Conservation (phyloP, 257 asterid species). For the Nicotiana sylvestris region DNA sequence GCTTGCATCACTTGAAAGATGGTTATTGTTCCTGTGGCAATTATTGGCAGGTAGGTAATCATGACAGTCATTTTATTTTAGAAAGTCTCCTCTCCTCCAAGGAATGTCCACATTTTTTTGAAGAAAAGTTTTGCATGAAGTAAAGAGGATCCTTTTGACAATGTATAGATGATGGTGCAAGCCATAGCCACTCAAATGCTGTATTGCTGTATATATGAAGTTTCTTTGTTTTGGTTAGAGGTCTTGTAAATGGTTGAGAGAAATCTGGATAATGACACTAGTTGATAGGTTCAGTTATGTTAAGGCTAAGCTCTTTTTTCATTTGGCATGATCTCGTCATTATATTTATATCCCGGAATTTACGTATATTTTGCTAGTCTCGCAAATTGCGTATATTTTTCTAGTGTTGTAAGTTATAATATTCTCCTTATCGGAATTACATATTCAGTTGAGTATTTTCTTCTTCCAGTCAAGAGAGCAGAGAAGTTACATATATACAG, state of each 20-base stretch:
- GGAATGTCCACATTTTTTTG: neutral
- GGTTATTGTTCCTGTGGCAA: constrained; percentile 81
- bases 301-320: no score
- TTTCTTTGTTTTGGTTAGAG: neutral
- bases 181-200: neutral
- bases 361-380: no score
- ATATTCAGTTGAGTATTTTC: no score
- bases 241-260: constrained; percentile 10
- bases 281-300: neutral
- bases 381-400: no score
- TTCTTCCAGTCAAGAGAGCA: no score
- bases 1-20: constrained; percentile 73
- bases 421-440: no score
- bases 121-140: constrained; percentile 5
- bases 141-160: constrained; percentile 10
- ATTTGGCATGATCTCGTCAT: no score
- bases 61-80: neutral
- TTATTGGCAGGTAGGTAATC: constrained; percentile 50
- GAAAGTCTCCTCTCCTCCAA: neutral
- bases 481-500: no score
- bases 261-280: neutral
- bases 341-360: no score
- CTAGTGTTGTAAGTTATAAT: no score
- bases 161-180: constrained; percentile 1
- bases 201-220: neutral